Evolutionary conservation across 1,284 basidiomycete species (phyloP).

Genomic region (Puccinia triticina): DNA sequence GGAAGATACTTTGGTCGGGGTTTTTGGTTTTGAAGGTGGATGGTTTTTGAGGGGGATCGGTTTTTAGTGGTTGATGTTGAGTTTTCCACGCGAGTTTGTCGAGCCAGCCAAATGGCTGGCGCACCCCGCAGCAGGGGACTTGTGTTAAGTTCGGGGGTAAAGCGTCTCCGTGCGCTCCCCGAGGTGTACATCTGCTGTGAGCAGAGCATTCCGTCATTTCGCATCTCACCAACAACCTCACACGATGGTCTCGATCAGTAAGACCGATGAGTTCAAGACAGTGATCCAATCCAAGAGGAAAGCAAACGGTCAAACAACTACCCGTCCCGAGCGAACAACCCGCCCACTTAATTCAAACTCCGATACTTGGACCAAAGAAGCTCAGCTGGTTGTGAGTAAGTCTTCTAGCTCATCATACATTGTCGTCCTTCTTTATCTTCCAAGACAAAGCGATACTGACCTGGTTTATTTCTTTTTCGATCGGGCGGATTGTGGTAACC

Average conservation of each 20-base stretch:
- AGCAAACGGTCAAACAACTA: not conserved
- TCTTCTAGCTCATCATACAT: not conserved
- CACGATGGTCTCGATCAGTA: constrained; percentile 4
- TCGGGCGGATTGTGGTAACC: not conserved
- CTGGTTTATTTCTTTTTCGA: not conserved
- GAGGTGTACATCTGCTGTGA: too few species aligned
- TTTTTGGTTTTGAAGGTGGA: too few species aligned
- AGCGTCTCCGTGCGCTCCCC: too few species aligned
- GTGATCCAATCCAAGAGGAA: not conserved
- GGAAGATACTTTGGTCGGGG: too few species aligned
- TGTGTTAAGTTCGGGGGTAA: too few species aligned
- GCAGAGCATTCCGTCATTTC: not conserved
- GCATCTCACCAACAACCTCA: not conserved
- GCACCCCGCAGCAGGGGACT: too few species aligned
- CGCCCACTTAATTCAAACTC: not conserved
- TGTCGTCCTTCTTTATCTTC: not conserved
- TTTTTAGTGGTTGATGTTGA: too few species aligned
- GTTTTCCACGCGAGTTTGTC: too few species aligned
- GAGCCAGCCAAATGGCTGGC: too few species aligned
- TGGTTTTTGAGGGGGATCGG: too few species aligned
- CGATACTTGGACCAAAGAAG: constrained; percentile 15
- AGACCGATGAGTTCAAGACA: constrained; percentile 19
- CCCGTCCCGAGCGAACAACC: not conserved
- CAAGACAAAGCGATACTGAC: not conserved
- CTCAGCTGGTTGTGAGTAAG: constrained; percentile 8